Conservation (phyloP, 2,329 filamentous ascomycete species). For the Trichoderma endophyticum region DNA sequence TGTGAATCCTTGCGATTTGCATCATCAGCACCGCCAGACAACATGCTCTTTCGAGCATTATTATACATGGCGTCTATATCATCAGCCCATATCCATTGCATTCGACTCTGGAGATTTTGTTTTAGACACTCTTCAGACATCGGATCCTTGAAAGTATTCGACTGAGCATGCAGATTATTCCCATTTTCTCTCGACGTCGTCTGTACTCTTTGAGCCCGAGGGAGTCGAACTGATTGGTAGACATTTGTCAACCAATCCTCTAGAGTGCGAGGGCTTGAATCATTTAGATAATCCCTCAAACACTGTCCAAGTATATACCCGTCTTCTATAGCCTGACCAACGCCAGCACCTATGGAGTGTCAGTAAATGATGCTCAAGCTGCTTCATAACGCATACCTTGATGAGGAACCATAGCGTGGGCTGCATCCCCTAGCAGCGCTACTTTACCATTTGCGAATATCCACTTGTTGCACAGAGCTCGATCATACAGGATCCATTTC, state of each 20-base stretch:
- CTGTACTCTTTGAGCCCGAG: not conserved
- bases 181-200: not conserved
- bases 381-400: not conserved
- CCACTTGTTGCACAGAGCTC: not conserved
- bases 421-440: not conserved
- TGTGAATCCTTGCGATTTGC: not conserved
- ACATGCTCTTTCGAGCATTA: not conserved
- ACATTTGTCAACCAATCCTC: not conserved
- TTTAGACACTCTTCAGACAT: not conserved
- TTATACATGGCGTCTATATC: not conserved
- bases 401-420: not conserved
- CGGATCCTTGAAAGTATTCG: not conserved
- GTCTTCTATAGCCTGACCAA: not conserved
- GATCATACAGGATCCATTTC: not conserved
- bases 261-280: not conserved
- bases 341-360: not conserved
- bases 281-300: not conserved
- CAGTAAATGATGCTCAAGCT: not conserved
- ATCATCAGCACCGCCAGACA: not conserved
- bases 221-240: not conserved
- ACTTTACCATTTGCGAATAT: not conserved
- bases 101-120: not conserved
- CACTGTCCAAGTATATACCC: not conserved
- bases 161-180: not conserved
- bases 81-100: not conserved